Base-by-base conservation (phyloP, 768 basidiomycete species). In the Wakefieldia striispora region DNA sequence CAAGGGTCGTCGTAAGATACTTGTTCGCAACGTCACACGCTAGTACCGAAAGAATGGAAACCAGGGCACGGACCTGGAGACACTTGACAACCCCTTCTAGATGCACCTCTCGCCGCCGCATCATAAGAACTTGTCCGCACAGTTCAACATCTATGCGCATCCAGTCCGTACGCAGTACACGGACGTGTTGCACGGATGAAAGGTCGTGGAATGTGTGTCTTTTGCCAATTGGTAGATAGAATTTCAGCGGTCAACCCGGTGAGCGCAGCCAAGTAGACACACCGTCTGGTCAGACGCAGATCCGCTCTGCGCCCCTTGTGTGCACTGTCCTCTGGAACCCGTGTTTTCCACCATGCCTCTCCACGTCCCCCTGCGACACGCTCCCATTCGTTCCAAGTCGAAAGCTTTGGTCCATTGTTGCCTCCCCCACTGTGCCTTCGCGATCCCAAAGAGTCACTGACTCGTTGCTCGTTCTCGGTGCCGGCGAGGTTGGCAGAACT, bases 121-220 rank as follows among this genome's bases (percentile, higher is more conserved):
- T 80, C 55, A 85, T 77, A 19, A 91, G 71, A 40, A 87, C 63
- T 60, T 91, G 84, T 4, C 85, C 86, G 59, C 84, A 84, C 14
- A 91, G 73, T 58, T 86, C 87, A 33, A 90, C 89, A 58, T 91
- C 89, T 36, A 88, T 80, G 43, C 76, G 78, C 86, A 91, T 87
- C 58, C 78, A 73, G 47, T 89, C 84, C 7, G 75, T 53, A 3
- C 76, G 74, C 37, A 88, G 64, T 11, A 83, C 69, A 31, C 71
- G 71, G 50, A 76, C 62, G 41, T 70, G 70, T 34, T 67, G 71
- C 54, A 83, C 72, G n/a, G 78, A 75, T 24, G 68, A 60, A 2
- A 83, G 60, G 63, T 83, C 83, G 52, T 86, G 82, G 59, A 85
- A 86, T 55, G 86, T 88, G 42, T 85, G 73, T 40, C 87, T 76